Conservation (phyloP, 345 rosid species). For the Gossypium raimondii region DNA sequence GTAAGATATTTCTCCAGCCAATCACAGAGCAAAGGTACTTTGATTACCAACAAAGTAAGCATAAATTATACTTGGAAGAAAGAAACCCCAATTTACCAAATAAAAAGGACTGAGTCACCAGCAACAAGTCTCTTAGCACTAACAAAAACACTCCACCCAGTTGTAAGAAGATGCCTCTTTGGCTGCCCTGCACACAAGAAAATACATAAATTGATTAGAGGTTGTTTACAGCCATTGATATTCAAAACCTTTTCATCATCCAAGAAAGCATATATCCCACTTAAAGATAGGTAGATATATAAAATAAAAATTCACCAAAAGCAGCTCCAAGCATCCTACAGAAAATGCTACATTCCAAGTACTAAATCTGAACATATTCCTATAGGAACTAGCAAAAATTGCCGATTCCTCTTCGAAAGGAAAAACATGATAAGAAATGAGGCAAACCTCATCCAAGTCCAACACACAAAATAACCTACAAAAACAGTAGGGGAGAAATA, state of each 20-base stretch:
- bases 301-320: neutral
- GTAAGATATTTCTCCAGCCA: neutral
- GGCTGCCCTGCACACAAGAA: conserved; percentile 72
- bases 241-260: neutral
- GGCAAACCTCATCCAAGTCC: neutral
- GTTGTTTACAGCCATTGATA: neutral
- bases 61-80: neutral
- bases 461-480: neutral
- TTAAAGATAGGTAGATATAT: neutral
- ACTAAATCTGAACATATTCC: neutral
- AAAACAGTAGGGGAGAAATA: neutral
- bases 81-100: conserved; percentile 46
- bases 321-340: neutral
- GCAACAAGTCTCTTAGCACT: conserved; percentile 86
- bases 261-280: neutral
- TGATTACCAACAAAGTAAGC: neutral
- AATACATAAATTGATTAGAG: conserved; percentile 11
- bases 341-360: neutral
- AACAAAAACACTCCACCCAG: conserved; percentile 96
- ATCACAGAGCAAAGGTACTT: neutral
- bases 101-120: conserved; percentile 90
- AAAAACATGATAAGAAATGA: neutral
- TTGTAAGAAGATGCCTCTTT: conserved; percentile 91
- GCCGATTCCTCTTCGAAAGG: neutral
- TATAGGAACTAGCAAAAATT: neutral